Evolutionary conservation across 108 stramenopile genomes (phyloP), one percentile per base, ranked within the genome.

Genomic region (Parmales sp.): DNA sequence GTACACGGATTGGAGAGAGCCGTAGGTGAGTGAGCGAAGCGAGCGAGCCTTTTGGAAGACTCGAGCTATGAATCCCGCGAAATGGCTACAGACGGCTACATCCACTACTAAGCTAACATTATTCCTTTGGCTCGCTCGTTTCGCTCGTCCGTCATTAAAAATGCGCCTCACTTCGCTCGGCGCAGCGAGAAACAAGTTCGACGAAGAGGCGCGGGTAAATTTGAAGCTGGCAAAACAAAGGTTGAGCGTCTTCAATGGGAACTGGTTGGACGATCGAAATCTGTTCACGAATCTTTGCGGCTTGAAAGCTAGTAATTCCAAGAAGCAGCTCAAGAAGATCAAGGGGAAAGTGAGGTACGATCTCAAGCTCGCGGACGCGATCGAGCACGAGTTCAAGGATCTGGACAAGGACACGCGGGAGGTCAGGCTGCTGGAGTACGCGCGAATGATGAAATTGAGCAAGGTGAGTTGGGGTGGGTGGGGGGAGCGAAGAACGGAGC

Each of bases 391-490:
- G 54, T 60, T 60, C 31, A 34, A 60, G 5, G 54, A 60, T 29
- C 20, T 60, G 31, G 54, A 60, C n/a, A 60, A 2, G 0, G 54
- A 60, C 26, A 20, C 36, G n/a, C 29, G 20, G 54, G 54, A 60
- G 54, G 54, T 60, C 31, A 60, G 54, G 28, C 54, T 60, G 54
- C 54, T 60, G 31, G 54, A 60, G 16, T 60, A 60, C 54, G 54
- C 54, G 11, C 29, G 54, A 34, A 60, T 60, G 54, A 60, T 60
- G 54, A 60, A 60, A 34, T 13, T 60, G 54, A 60, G 54, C 54
- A 60, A 60, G 54, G n/a, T n/a, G n/a, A n/a, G n/a, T n/a, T n/a
- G n/a, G n/a, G n/a, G n/a, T n/a, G n/a, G n/a, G n/a, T n/a, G n/a
- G n/a, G n/a, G n/a, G n/a, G n/a, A n/a, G n/a, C n/a, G n/a, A n/a